Conservation (phyloP, 129 eudicot genomes). For the Centrapalus pauciflorus region DNA sequence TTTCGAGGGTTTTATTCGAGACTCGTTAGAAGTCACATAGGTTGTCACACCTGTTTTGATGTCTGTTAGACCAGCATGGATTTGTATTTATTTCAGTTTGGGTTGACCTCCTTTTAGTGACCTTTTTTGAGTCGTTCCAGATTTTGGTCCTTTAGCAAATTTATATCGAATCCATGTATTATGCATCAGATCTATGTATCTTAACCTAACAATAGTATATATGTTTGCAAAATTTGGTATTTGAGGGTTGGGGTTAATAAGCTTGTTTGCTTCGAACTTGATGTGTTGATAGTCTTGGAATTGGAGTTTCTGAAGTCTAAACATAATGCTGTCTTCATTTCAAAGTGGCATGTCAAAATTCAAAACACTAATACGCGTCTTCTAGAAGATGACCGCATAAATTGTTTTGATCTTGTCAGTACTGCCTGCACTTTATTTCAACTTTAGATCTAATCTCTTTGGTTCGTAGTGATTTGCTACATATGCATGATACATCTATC, state of each 20-base stretch:
- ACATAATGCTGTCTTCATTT: neutral
- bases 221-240: neutral
- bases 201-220: neutral
- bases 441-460: neutral
- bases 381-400: neutral
- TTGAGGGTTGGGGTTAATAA: neutral
- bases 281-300: neutral
- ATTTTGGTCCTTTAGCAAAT: neutral
- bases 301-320: neutral
- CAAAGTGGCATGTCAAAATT: neutral
- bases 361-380: neutral
- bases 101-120: neutral
- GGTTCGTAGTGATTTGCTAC: neutral
- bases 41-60: neutral
- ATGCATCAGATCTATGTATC: neutral
- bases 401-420: neutral
- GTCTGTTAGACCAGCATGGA: too few species aligned
- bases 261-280: neutral
- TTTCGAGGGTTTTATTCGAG: neutral
- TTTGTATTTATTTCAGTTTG: neutral
- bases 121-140: neutral
- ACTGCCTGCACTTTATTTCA: neutral
- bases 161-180: neutral
- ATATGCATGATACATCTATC: neutral
- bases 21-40: neutral